Evolutionary conservation across 2,329 filamentous ascomycete species (phyloP), one percentile per base, ranked within the genome.

Genomic region (Pochonia chlamydosporia): DNA sequence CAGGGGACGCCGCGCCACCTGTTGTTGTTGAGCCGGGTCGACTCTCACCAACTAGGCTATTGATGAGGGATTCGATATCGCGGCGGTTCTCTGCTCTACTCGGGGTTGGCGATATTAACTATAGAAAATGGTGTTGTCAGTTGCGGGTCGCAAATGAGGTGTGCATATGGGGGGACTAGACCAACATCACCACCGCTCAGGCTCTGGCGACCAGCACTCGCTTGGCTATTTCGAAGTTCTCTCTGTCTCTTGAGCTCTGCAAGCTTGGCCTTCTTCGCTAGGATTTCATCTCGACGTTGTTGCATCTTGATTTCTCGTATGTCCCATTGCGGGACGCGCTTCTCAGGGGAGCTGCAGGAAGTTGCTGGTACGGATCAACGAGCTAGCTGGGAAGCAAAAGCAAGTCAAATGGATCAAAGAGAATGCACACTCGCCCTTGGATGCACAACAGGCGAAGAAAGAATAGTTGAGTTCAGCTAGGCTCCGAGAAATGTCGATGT

Each of bases 231-330:
- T 50, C 91, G 81, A 58, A 92, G 73, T 66, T 95, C 90, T 59
- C 93, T 82, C 71, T 96, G 90, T 52, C 88, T 82, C 73, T 96
- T 96, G 55, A 99, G 79, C 77, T 97, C 93, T 43, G 89, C 91
- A 60, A 99, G 89, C 76, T 93, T 96, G 53, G 91, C 92, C 75
- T 89, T 92, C 74, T 99, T 99, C 57, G 90, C 91, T 59, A 93
- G 75, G 58, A 99, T 96, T 75, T 99, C 93, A 75, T 96, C 90
- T 74, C 89, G 87, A 60, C 91, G 86, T 76, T 91, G 85, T 71
- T 85, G 82, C 76, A 85, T 85, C 56, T 61, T 71, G 67, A 52
- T 62, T 53, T 62, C 57, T 64, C 59, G 59, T 62, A 59, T 67
- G 61, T 67, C 73, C 70, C 76, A 78, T 79, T 49, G 64, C 72